These are phyloP conservation scores for Vaccinium vitisidaea DNA, from an alignment of 148 eudicot genomes.

Conservation along the genomic window DNA sequence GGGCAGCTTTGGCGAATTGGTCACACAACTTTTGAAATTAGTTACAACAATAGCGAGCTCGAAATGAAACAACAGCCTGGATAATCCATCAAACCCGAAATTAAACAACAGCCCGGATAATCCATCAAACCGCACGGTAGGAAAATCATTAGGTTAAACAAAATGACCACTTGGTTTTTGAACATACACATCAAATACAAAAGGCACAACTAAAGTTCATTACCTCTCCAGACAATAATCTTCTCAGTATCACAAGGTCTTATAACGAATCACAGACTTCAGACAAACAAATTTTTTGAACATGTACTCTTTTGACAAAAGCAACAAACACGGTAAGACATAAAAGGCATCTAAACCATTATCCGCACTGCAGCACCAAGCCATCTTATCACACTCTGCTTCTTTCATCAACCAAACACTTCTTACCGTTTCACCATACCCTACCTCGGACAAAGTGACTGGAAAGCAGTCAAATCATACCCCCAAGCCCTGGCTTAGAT, in stretches of 20 bases:
- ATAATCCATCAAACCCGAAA: neutral
- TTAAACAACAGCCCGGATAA: neutral
- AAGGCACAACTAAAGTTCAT: conserved; percentile 14
- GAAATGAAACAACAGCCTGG: neutral
- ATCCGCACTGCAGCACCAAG: conserved; percentile 7
- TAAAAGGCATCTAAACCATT: conserved; percentile 11
- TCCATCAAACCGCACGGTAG: neutral
- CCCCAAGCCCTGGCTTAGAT: conserved; percentile 31
- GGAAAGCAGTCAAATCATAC: conserved; percentile 20
- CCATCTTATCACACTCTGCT: neutral
- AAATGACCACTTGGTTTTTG: neutral
- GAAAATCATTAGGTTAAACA: neutral
- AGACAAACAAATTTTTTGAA: neutral
- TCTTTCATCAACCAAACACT: neutral
- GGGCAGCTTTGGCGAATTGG: neutral
- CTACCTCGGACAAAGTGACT: conserved; percentile 9
- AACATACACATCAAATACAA: conserved; percentile 31
- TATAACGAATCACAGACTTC: conserved; percentile 15
- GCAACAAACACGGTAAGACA: conserved; percentile 17
- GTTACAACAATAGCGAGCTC: neutral
- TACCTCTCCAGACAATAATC: conserved; percentile 19
- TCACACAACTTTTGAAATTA: neutral
- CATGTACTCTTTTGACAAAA: conserved; percentile 21
- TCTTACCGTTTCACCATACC: neutral
- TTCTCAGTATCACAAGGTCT: conserved; percentile 11